Evolutionary conservation across 331 rosid species (phyloP), one percentile per base, ranked within the genome.

Genomic region (Malus hybrid): DNA sequence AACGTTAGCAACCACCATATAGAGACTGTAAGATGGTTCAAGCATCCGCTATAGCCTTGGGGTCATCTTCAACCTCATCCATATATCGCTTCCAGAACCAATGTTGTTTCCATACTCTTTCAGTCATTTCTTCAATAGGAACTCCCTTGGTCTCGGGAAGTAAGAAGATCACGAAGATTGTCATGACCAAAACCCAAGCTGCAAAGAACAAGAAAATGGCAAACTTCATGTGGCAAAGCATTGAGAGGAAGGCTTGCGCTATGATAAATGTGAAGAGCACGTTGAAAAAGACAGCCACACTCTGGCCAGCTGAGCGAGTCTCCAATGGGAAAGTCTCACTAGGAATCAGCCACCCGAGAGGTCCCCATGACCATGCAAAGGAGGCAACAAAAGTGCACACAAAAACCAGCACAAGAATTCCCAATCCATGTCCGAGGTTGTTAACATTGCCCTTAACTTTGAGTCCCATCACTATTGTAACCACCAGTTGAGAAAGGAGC

Each of bases 291-390:
- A 92, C 97, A 0, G 89, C 84, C 7, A 89, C 78, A 55, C 93
- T 88, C 39, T 88, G 96, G 1, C 93, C 97, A 0, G 89, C 93
- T 0, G 97, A 92, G 10, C 93, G 87, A 1, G 86, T 76, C 73
- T 90, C 96, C 9, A 88, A 10, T 0, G 93, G 88, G 39, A 88
- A 92, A 5, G 77, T 92, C 75, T 92, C 97, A 9, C 96, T 83
- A 0, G 97, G 97, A 5, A 92, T 87, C 56, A 87, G 50, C 93
- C 96, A 92, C 1, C 92, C 97, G 0, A 92, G 84, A 4, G 96
- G 97, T 1, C 97, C 97, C 93, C 93, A 92, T 0, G 96, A 90
- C 97, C 97, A 92, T 0, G 93, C 97, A 12, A 88, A 92, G 0
- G 92, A 65, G 0, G 97, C 79, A 1, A 90, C 96, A 0, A 86